These are phyloP conservation scores for Symmetrospora coprosmae DNA, from an alignment of 768 basidiomycete genomes.

Conservation along the genomic window DNA sequence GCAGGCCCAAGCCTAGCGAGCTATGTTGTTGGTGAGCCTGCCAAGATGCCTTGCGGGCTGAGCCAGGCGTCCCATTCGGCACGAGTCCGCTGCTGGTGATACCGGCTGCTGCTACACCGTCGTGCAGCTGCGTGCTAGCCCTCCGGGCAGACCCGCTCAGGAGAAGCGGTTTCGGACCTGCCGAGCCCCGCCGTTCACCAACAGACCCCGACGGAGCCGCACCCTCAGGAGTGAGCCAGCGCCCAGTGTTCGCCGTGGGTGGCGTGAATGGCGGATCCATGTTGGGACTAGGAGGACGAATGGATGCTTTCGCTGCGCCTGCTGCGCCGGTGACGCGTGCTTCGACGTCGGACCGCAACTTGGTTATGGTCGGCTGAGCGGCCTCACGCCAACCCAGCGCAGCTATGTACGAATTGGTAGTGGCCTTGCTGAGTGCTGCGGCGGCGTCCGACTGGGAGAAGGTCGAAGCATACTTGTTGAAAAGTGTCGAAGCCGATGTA, in stretches of 20 bases:
- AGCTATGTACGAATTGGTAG: constrained; percentile 13
- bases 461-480: constrained; percentile 11
- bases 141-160: constrained; percentile 3
- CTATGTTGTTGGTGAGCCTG: background rate
- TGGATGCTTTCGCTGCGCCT: constrained; percentile 8
- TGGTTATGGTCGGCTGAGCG: background rate
- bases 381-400: constrained; percentile 13
- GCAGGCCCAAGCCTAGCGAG: constrained; percentile 7
- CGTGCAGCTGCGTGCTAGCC: background rate
- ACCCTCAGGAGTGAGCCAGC: constrained; percentile 4
- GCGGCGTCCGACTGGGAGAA: constrained; percentile 12
- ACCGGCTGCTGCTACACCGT: background rate
- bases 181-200: constrained; percentile 3
- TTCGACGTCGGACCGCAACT: background rate
- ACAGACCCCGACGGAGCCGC: background rate
- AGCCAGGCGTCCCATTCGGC: too few relatives aligned
- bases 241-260: constrained; percentile 10
- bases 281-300: constrained; percentile 13
- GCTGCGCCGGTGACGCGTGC: constrained; percentile 6
- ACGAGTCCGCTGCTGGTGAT: too few relatives aligned
- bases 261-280: constrained; percentile 20
- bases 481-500: constrained; percentile 1
- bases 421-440: constrained; percentile 12
- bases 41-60: background rate
- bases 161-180: constrained; percentile 7